phyloP scores from a whole-genome alignment of 805 yeast species.

The Scheffersomyces spartinae region DNA sequence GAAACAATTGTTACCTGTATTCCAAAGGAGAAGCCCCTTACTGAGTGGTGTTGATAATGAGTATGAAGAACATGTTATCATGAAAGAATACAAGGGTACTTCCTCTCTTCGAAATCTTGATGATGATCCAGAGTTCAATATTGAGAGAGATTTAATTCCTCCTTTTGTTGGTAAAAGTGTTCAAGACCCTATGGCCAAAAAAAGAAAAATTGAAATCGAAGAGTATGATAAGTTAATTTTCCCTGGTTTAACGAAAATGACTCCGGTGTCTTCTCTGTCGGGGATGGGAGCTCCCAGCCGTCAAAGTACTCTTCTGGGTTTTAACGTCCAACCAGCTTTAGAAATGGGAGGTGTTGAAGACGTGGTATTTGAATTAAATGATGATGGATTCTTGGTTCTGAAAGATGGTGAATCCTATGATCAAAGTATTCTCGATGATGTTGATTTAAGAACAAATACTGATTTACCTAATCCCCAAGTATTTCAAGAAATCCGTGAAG shows the following conservation, averaged over 20 bases:
- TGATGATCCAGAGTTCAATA: constrained; percentile 17
- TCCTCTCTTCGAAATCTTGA: constrained; percentile 4
- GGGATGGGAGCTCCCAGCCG: no score
- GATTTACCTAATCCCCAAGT: no score
- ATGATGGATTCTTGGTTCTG: constrained; percentile 16
- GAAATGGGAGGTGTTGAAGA: constrained; percentile 2
- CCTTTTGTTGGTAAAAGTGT: constrained; percentile 3
- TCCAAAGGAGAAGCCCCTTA: no score
- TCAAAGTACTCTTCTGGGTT: constrained; percentile 1
- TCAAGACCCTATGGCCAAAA: constrained; percentile 4
- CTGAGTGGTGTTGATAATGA: no score
- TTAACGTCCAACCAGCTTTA: constrained; percentile 1
- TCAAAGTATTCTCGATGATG: no score
- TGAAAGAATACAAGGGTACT: no score
- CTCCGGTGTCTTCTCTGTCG: no score
- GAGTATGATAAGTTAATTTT: constrained; percentile 6
- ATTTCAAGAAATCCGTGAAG: no score
- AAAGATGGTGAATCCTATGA: no score
- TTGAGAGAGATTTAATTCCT: constrained; percentile 12
- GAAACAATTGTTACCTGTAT: constrained; percentile 1
- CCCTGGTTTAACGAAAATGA: no score
- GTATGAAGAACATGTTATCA: no score
- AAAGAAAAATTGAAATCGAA: constrained; percentile 9
- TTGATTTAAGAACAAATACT: no score
- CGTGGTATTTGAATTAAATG: constrained; percentile 12